Percentiles rank a stretch among this genome's conserved stretches.
Evolutionary conservation across 306 rosid genomes (phyloP).

Genomic region (Sechiopsis laciniata): DNA sequence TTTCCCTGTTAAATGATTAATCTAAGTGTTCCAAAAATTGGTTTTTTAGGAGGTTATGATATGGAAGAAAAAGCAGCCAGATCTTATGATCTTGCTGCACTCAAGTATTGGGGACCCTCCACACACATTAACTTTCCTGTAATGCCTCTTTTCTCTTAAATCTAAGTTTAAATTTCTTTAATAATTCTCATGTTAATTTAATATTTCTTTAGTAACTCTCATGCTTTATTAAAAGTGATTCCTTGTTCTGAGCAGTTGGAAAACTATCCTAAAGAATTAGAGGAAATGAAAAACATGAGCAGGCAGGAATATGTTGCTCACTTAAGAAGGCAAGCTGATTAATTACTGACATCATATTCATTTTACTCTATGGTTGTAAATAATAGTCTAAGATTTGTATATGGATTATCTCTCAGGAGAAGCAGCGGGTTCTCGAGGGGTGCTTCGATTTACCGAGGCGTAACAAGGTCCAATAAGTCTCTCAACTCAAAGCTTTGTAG

Average conservation of each 20-base stretch:
- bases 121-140: slow-evolving; percentile 88
- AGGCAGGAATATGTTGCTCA: slow-evolving; percentile 92
- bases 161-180: background rate
- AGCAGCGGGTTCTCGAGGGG: slow-evolving; percentile 96
- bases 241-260: slow-evolving; percentile 44
- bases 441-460: slow-evolving; percentile 88
- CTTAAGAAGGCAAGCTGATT: slow-evolving; percentile 51
- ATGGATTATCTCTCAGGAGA: slow-evolving; percentile 39
- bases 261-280: slow-evolving; percentile 62
- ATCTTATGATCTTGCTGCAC: slow-evolving; percentile 91
- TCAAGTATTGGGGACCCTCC: slow-evolving; percentile 97
- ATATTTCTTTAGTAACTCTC: too few relatives aligned
- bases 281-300: slow-evolving; percentile 76
- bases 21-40: slow-evolving; percentile 24
- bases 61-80: slow-evolving; percentile 96
- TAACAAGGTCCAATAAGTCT: slow-evolving; percentile 61
- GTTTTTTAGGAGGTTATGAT: slow-evolving; percentile 82
- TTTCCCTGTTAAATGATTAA: slow-evolving; percentile 5
- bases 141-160: slow-evolving; percentile 22
- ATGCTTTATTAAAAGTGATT: background rate
- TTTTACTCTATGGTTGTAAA: background rate
- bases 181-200: too few relatives aligned
- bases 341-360: too few relatives aligned
- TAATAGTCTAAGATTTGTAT: background rate
- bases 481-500: slow-evolving; percentile 13